These are phyloP conservation scores for Oryza nivara DNA, from an alignment of 176 grass and related monocot species.

Conservation along the genomic window DNA sequence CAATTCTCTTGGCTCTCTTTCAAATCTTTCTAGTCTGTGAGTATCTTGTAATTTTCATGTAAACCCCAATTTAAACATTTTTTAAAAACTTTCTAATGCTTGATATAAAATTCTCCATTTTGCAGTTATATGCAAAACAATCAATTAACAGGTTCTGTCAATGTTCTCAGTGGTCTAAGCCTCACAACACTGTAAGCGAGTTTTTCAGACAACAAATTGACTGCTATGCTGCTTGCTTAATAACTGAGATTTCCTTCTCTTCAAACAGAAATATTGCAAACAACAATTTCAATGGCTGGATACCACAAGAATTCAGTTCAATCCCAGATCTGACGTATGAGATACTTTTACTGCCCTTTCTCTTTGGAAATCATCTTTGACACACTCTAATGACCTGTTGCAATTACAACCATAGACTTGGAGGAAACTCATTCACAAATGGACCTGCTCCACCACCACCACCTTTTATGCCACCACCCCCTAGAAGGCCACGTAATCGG, in stretches of 20 bases:
- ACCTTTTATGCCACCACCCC: constrained; percentile 74
- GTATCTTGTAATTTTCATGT: constrained; percentile 40
- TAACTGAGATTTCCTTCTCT: constrained; percentile 1
- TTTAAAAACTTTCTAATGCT: constrained; percentile 31
- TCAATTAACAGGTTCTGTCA: constrained; percentile 81
- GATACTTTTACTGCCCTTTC: background rate
- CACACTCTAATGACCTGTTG: constrained; percentile 43
- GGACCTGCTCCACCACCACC: constrained; percentile 83
- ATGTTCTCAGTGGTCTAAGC: constrained; percentile 69
- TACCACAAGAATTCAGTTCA: constrained; percentile 79
- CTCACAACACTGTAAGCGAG: constrained; percentile 85
- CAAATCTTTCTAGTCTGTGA: constrained; percentile 94
- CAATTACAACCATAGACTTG: constrained; percentile 66
- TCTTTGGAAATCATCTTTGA: background rate
- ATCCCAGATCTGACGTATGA: constrained; percentile 91
- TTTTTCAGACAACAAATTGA: constrained; percentile 6
- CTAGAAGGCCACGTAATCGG: constrained; percentile 54
- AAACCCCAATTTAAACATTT: constrained; percentile 7
- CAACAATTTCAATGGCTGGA: constrained; percentile 97
- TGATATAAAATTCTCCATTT: constrained; percentile 41
- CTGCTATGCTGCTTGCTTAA: constrained; percentile 23
- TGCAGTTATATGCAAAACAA: constrained; percentile 94
- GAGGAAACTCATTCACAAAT: constrained; percentile 79
- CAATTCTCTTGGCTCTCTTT: constrained; percentile 76
- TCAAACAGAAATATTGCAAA: constrained; percentile 86